Evolutionary conservation across 805 yeast genomes (phyloP), one percentile per base, ranked within the genome.

Genomic region (Komagataella pastoris): DNA sequence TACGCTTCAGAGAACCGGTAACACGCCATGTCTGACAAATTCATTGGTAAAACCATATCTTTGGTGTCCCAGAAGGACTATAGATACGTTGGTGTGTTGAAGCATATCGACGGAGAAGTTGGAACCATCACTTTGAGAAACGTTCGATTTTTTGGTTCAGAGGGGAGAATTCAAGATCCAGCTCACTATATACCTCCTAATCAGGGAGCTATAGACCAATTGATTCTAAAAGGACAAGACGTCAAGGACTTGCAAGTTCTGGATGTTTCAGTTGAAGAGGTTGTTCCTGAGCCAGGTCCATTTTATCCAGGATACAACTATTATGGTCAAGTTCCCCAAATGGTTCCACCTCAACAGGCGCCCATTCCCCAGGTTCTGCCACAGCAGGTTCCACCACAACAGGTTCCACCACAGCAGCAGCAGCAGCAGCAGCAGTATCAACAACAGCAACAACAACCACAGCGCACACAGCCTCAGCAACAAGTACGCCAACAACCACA

Each of bases 81-180:
- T 55, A 81, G 96, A 56, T 91, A 91, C 63, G 93, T 88, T 53
- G 99, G 99, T 36, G 70, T 79, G n/a, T 75, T 91, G 62, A 88
- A 87, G 57, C 83, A 80, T 58, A 88, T 93, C 61, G 88, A 88
- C 65, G 93, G 96, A 24, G 90, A 87, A 54, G 85, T 85, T 54
- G 87, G 96, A 57, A 88, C 97, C 2, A 93, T 91, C 50, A 83
- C 97, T 5, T 75, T 91, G 61, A 76, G 76, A 49, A 73, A 81
- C 51, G 98, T 91, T 49, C 76, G 88, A 55, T 81, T 88, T 50
- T 83, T 83, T 57, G 99, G 98, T 52, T 86, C 97, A 18, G 98
- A 91, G 66, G 97, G 96, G 30, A 79, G 98, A 60, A 73, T 84
- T 57, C 68, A 71, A 12, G 88, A 85, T 64, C 83, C 86, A 3